Base-by-base conservation (phyloP, 495 filamentous ascomycete species). In the Talaromyces trachyspermus region DNA sequence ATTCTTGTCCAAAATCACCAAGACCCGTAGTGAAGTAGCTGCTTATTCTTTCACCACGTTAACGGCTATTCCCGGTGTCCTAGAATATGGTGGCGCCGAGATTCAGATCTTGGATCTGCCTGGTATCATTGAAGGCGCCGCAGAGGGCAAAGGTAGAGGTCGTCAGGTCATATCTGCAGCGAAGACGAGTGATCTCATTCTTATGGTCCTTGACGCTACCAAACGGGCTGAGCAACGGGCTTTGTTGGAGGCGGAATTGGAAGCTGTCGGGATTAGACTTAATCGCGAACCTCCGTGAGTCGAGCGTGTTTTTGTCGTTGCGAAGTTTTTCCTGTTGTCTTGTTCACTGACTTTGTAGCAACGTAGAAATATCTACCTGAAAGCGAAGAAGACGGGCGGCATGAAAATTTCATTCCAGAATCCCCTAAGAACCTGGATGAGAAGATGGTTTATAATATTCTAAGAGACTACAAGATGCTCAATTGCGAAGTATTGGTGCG, bases 81-180 rank as follows among this genome's bases (percentile, higher is more conserved):
- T 99, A 49, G 94, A 97, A 69, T 99, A 99, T 67, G 94, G 90
- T 6, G 94, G 94, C 37, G 94, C 94, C 1, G 94, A 99, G 66
- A 96, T 99, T 49, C 94, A 99, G 65, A 85, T 99, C 49, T 82
- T 99, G 32, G 94, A 99, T 84, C 70, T 99, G 49, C 94, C 94
- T 0, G 94, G 94, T 72, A 99, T 99, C 56, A 99, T 99, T 58
- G 94, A 99, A 61, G 94, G 94, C 38, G 94, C 94, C 27, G 71
- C 89, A 0, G 94, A 99, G 64, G 94, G 94, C 15, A 99, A 99
- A 69, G 94, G 94, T 19, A 70, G 92, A 77, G 92, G 92, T 38
- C 73, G 92, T 45, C 94, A 99, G 63, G 94, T 99, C 32, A 99
- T 99, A 60, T 95, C 88, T 24, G 94, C 94, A n/a, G 94, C 94